Evolutionary conservation across 1,284 basidiomycete species (phyloP).

Genomic region (Irpex rosettiformis): DNA sequence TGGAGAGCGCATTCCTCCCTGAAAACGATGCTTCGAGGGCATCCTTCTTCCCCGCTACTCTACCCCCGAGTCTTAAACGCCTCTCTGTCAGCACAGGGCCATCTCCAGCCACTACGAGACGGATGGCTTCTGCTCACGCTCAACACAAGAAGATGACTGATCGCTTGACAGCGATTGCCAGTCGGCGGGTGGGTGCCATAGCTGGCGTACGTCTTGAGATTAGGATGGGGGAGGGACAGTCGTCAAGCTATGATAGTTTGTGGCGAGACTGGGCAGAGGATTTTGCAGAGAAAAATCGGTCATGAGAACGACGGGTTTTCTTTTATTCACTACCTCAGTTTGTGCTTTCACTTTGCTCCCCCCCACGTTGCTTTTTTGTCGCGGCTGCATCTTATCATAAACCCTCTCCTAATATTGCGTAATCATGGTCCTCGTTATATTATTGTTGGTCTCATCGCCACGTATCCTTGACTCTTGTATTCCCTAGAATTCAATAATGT

Average conservation of each 20-base stretch:
- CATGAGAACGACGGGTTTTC: background rate
- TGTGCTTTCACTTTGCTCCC: too few relatives aligned
- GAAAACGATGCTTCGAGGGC: background rate
- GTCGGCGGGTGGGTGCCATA: background rate
- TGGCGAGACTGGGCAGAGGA: background rate
- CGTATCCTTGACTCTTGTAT: too few relatives aligned
- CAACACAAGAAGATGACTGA: slow-evolving; percentile 14
- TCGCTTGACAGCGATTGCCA: background rate
- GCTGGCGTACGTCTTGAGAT: background rate
- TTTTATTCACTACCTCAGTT: too few relatives aligned
- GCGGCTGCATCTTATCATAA: too few relatives aligned
- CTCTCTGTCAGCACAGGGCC: slow-evolving; percentile 6
- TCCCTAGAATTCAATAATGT: too few relatives aligned
- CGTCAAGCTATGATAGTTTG: background rate
- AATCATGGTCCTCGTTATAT: too few relatives aligned
- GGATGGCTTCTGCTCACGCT: background rate
- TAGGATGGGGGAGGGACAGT: background rate
- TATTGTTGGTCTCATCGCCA: too few relatives aligned
- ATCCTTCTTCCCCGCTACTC: slow-evolving; percentile 9
- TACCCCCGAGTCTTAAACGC: slow-evolving; percentile 13
- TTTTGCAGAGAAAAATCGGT: background rate
- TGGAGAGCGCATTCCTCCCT: slow-evolving; percentile 11
- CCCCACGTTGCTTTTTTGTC: too few relatives aligned
- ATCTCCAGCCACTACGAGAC: background rate
- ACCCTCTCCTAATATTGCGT: too few relatives aligned